Evolutionary conservation across 495 filamentous ascomycete species (phyloP).

Genomic region (Penicillium turbatum): DNA sequence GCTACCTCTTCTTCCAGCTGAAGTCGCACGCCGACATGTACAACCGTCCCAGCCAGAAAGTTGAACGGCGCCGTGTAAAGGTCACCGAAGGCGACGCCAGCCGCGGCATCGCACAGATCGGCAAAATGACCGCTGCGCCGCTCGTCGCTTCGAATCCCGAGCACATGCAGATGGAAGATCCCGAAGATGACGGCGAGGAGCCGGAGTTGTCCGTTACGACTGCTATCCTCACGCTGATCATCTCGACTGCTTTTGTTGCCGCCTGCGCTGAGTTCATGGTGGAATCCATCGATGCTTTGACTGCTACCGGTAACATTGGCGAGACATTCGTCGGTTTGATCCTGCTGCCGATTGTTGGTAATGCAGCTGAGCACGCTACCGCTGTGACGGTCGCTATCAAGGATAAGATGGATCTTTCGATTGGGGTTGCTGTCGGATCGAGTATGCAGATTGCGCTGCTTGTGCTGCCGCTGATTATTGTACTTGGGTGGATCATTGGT

Average conservation of each 20-base stretch:
- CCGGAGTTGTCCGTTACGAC: slow-evolving; percentile 66
- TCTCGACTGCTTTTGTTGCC: slow-evolving; percentile 75
- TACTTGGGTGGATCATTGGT: slow-evolving; percentile 76
- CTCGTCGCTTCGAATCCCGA: slow-evolving; percentile 39
- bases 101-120: slow-evolving; percentile 57
- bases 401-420: slow-evolving; percentile 87
- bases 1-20: slow-evolving; percentile 78
- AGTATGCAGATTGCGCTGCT: slow-evolving; percentile 85
- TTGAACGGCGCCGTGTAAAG: slow-evolving; percentile 50
- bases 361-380: slow-evolving; percentile 83
- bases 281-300: slow-evolving; percentile 67
- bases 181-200: slow-evolving; percentile 61
- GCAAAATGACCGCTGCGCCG: slow-evolving; percentile 44
- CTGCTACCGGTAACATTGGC: slow-evolving; percentile 50
- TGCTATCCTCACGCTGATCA: slow-evolving; percentile 64
- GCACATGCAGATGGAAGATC: slow-evolving; percentile 42
- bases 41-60: slow-evolving; percentile 67
- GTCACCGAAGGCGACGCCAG: slow-evolving; percentile 54
- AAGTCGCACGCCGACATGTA: slow-evolving; percentile 73
- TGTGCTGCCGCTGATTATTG: slow-evolving; percentile 70
- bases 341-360: slow-evolving; percentile 83
- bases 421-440: slow-evolving; percentile 79
- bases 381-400: slow-evolving; percentile 82
- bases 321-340: slow-evolving; percentile 81
- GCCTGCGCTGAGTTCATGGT: slow-evolving; percentile 92